Conservation (phyloP, 2,329 filamentous ascomycete species). For the Aspergillus caelatus region DNA sequence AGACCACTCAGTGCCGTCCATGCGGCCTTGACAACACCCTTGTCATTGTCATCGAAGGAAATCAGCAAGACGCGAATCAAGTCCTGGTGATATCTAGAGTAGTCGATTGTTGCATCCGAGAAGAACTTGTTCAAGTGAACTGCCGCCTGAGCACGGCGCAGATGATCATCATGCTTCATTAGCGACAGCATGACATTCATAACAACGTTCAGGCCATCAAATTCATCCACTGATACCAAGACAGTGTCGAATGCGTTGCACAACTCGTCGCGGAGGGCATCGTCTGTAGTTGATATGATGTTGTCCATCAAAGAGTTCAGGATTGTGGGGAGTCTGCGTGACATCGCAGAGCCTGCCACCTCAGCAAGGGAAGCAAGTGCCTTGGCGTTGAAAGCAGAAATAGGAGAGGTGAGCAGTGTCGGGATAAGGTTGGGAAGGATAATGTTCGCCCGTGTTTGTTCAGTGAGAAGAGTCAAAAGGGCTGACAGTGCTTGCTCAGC, state of each 20-base stretch:
- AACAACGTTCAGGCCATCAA: slow-evolving; percentile 88
- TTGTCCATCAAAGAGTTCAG: slow-evolving; percentile 95
- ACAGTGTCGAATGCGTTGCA: slow-evolving; percentile 84
- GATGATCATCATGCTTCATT: slow-evolving; percentile 91
- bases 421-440: slow-evolving; percentile 96
- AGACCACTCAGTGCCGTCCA: slow-evolving; percentile 87
- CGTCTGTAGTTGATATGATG: slow-evolving; percentile 73
- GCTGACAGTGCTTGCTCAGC: slow-evolving; percentile 92
- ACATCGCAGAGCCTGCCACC: slow-evolving; percentile 89
- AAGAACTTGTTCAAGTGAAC: slow-evolving; percentile 87
- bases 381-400: slow-evolving; percentile 91
- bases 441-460: slow-evolving; percentile 90
- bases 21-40: slow-evolving; percentile 81
- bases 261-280: slow-evolving; percentile 72
- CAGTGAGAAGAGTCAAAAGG: slow-evolving; percentile 89
- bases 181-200: slow-evolving; percentile 92
- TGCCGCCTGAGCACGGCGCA: slow-evolving; percentile 75
- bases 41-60: slow-evolving; percentile 86
- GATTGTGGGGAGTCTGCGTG: slow-evolving; percentile 82
- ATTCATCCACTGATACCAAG: slow-evolving; percentile 90
- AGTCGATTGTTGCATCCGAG: slow-evolving; percentile 76
- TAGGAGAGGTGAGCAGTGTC: slow-evolving; percentile 85
- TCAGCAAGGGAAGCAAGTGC: slow-evolving; percentile 90
- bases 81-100: slow-evolving; percentile 93
- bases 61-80: slow-evolving; percentile 88